Evolutionary conservation across 208 protist genomes (phyloP).

Genomic region (Acanthamoeba healyi): DNA sequence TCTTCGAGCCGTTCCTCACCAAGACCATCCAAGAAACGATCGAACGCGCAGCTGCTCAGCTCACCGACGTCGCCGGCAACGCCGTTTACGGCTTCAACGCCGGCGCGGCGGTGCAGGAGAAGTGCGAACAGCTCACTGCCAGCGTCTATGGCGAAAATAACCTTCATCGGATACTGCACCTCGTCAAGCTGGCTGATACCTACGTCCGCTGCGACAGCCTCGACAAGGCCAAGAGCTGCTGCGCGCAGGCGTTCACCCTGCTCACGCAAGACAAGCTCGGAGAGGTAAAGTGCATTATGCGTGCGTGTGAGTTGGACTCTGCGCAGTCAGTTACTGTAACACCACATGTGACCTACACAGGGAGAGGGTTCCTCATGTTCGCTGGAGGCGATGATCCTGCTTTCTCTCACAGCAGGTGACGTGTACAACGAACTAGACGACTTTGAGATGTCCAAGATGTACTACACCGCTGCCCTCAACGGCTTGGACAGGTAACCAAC

Average conservation of each 20-base stretch:
- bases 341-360: background rate
- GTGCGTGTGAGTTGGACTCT: no score
- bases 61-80: background rate
- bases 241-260: background rate
- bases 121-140: background rate
- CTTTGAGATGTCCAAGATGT: conserved; percentile 36
- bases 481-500: background rate
- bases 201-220: background rate
- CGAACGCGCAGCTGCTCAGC: background rate
- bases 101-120: background rate
- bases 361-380: background rate
- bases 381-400: conserved; percentile 11
- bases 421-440: background rate
- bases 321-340: background rate
- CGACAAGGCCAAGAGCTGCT: conserved; percentile 23
- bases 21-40: background rate
- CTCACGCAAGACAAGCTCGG: background rate
- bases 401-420: background rate
- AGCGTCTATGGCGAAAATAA: background rate
- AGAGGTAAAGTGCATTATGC: background rate
- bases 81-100: no score
- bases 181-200: conserved; percentile 20
- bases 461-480: conserved; percentile 9
- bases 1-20: conserved; percentile 44
- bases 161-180: background rate